Evolutionary conservation across 1,139 yeast genomes (phyloP), one percentile per base, ranked within the genome.

Genomic region (Yamadazyma blattariae): DNA sequence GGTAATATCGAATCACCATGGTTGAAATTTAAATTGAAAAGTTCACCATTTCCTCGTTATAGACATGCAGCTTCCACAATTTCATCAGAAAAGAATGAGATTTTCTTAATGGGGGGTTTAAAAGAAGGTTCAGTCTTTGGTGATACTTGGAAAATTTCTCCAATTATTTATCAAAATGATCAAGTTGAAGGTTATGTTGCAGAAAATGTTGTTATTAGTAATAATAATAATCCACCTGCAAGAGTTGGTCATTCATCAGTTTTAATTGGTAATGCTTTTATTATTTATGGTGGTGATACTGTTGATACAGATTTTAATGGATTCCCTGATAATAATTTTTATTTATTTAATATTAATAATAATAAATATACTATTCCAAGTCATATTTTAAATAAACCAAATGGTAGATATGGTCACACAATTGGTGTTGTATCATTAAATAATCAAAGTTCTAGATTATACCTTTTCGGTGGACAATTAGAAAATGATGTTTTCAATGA

Each of bases 211-310:
- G 92, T 82, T 40, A 54, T 69, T 19, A 63, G 59, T 26, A 69
- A 67, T 50, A 58, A 57, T 43, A 69, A 65, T 41, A 79, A 88
- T 19, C 97, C 97, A 2, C 92, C 96, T 14, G 97, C 98, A 20
- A 79, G 98, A 50, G 97, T 92, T 5, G 97, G 98, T 1, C 99
- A 94, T 59, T 88, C 97, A 1, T 77, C 95, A 3, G 85, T 92
- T 16, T 71, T 92, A 24, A 83, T 95, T 45, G 98, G 98, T 11
- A 92, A 90, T 54, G 98, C 98, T 0, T 92, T 84, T 52, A 89
- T 92, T 32, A 79, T 92, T 16, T 92, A 87, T 62, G 98, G 97
- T 30, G 99, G 99, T 50, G 98, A 92, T 55, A 92, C 97, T 2
- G 86, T 81, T 35, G 88, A 85, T 49, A 85, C 92, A 23, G 89